These are phyloP conservation scores for Plectranthus barbatus DNA, from an alignment of 257 asterid species.

Conservation along the genomic window DNA sequence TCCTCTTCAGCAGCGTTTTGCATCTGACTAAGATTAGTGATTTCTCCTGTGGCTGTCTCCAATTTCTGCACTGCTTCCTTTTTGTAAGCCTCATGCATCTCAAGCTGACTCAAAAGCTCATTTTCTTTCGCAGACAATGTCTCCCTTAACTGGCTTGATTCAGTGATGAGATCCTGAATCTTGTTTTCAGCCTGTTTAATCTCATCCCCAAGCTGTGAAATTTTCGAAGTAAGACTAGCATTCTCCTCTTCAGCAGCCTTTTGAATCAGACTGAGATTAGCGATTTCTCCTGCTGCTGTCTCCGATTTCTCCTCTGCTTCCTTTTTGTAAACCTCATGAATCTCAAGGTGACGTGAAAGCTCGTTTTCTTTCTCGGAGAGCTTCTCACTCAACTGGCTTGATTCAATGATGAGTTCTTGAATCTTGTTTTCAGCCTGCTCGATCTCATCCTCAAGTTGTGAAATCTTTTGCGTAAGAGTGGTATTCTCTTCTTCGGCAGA, in stretches of 20 bases:
- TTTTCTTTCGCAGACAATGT: slow-evolving; percentile 17
- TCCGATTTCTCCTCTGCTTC: slow-evolving; percentile 26
- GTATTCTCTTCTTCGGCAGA: no score
- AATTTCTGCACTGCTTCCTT: slow-evolving; percentile 29
- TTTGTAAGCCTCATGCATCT: slow-evolving; percentile 25
- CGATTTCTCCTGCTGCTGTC: slow-evolving; percentile 6
- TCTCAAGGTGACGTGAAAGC: slow-evolving; percentile 11
- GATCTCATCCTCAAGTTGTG: no score
- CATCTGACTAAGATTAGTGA: slow-evolving; percentile 7
- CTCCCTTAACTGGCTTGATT: slow-evolving; percentile 31
- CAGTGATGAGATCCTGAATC: slow-evolving; percentile 31
- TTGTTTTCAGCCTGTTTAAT: slow-evolving; percentile 30
- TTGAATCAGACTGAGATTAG: no score
- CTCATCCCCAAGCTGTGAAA: slow-evolving; percentile 30
- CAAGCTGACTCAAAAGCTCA: slow-evolving; percentile 9
- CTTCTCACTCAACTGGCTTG: no score
- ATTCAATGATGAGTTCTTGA: no score
- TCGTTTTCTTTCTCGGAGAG: slow-evolving; percentile 11
- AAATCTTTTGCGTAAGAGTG: no score
- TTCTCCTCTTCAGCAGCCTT: no score
- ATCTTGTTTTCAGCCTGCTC: no score
- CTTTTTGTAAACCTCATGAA: slow-evolving; percentile 23
- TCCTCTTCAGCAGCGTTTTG: slow-evolving; percentile 32
- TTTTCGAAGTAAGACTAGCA: no score
- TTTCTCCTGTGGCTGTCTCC: slow-evolving; percentile 12